These are phyloP conservation scores for Geoglossum glabrum DNA, from an alignment of 495 filamentous ascomycete species.

Conservation along the genomic window DNA sequence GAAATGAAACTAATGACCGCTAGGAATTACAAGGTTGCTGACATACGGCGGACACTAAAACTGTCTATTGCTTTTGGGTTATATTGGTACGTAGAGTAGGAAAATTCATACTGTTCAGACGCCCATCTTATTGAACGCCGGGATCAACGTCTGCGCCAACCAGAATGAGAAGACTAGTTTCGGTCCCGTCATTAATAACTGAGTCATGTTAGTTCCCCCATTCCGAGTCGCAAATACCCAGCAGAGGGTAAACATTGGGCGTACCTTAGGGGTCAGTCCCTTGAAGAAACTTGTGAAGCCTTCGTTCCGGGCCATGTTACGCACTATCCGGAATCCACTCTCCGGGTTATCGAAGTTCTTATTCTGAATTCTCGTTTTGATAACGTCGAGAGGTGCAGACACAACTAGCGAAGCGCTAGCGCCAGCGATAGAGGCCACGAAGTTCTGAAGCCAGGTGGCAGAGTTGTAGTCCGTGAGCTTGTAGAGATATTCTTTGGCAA, in stretches of 20 bases:
- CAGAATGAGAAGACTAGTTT: conserved; percentile 99
- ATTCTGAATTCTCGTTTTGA: conserved; percentile 99
- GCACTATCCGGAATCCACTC: conserved; percentile 72
- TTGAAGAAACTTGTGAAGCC: conserved; percentile 85
- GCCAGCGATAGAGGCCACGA: conserved; percentile 85
- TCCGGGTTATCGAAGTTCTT: conserved; percentile 96
- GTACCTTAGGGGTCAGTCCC: conserved; percentile 74
- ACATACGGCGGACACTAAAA: not conserved
- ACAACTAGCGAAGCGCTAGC: conserved; percentile 83
- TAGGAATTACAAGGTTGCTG: too few relatives aligned
- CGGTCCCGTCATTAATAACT: conserved; percentile 91
- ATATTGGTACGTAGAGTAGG: not conserved
- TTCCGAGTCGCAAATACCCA: not conserved
- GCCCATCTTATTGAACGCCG: conserved; percentile 36
- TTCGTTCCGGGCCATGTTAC: conserved; percentile 82
- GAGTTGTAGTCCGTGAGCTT: conserved; percentile 78
- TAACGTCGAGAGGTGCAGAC: conserved; percentile 89
- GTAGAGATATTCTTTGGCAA: conserved; percentile 91
- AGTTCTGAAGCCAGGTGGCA: conserved; percentile 91
- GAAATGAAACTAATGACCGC: too few relatives aligned
- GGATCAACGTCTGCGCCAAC: conserved; percentile 88
- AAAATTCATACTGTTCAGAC: not conserved
- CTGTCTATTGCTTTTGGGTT: not conserved
- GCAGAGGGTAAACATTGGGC: not conserved
- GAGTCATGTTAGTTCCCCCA: not conserved